phyloP scores from a whole-genome alignment of 2,329 filamentous ascomycete species.

The Cladobotryum mycophilum region DNA sequence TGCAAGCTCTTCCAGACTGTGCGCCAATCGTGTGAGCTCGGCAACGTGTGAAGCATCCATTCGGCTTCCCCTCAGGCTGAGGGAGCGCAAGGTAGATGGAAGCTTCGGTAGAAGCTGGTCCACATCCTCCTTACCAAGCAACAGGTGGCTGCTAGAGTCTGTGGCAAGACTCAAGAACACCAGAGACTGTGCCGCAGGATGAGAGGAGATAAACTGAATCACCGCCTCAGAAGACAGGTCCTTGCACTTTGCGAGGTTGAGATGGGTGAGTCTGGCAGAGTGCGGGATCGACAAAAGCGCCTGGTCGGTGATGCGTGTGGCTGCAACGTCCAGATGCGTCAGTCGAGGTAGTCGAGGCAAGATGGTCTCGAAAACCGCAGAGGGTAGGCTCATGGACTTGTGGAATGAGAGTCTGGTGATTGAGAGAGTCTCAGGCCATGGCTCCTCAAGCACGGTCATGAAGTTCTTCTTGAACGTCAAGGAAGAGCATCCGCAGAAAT shows the following conservation, averaged over 20 bases:
- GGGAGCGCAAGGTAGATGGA: conserved; percentile 60
- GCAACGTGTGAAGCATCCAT: conserved; percentile 60
- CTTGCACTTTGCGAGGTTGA: conserved; percentile 72
- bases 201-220: conserved; percentile 63
- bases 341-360: conserved; percentile 63
- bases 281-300: conserved; percentile 64
- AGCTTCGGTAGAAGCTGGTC: conserved; percentile 58
- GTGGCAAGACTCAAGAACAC: conserved; percentile 68
- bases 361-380: conserved; percentile 60
- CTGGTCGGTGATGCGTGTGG: conserved; percentile 66
- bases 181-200: conserved; percentile 61
- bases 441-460: conserved; percentile 44
- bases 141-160: conserved; percentile 65
- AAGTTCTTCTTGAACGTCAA: conserved; percentile 61
- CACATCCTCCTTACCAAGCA: conserved; percentile 61
- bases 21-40: conserved; percentile 57
- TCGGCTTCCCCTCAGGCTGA: conserved; percentile 70
- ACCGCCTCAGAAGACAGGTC: conserved; percentile 60
- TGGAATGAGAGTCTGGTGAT: conserved; percentile 68
- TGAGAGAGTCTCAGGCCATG: conserved; percentile 49
- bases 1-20: conserved; percentile 68
- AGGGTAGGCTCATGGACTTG: conserved; percentile 66
- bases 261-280: conserved; percentile 67
- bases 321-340: conserved; percentile 74
- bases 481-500: conserved; percentile 73